These are phyloP conservation scores for Brassica cretica DNA, from an alignment of 345 rosid genomes.

Conservation along the genomic window DNA sequence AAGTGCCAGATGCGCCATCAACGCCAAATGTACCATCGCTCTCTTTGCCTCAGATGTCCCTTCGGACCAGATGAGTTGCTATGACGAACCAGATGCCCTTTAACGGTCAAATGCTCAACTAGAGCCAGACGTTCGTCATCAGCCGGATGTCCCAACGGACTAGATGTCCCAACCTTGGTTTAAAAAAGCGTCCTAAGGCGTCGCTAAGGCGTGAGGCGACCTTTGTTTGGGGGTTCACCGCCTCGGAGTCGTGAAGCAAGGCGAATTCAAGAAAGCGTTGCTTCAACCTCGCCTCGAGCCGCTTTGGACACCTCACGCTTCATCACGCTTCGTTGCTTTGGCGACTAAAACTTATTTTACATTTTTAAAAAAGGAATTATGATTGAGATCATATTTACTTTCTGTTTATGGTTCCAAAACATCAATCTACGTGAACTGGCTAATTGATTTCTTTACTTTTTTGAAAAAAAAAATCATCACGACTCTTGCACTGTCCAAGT, in stretches of 20 bases:
- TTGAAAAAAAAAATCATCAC: background rate
- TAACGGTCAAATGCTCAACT: no score
- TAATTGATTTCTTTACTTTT: background rate
- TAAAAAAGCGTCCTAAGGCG: background rate
- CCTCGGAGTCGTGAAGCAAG: background rate
- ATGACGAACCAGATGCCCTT: no score
- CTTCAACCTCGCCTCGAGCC: background rate
- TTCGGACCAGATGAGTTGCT: no score
- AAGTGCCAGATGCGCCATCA: no score
- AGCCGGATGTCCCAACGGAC: no score
- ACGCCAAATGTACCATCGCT: no score
- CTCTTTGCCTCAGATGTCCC: no score
- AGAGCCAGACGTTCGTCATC: no score
- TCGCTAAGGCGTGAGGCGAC: background rate
- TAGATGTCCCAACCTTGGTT: no score
- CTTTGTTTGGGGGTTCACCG: background rate
- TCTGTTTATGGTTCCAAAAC: background rate
- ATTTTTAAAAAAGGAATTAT: background rate
- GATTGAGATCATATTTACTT: background rate
- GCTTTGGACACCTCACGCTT: background rate
- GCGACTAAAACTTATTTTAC: background rate
- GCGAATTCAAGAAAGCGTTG: background rate
- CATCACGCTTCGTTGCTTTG: background rate
- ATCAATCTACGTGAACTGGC: background rate
- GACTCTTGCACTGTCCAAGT: background rate